Evolutionary conservation across 768 basidiomycete genomes (phyloP), one percentile per base, ranked within the genome.

Genomic region (Mycena crocata): DNA sequence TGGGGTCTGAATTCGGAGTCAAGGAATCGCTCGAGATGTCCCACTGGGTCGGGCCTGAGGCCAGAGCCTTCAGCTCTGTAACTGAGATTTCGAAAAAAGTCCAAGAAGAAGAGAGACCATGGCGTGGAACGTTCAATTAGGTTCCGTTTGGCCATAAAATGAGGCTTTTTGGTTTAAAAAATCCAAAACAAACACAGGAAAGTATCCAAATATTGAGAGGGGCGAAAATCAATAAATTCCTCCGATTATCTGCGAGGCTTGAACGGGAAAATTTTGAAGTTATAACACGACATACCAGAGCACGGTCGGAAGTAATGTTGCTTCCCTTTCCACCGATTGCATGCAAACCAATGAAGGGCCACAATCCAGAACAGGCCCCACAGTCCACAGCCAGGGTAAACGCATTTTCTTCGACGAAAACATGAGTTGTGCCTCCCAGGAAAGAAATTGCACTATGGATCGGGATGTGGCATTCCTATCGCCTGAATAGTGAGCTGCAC

Each of bases 271-370:
- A 3, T 19, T 45, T 3, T n/a, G 9, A 44, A 19, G 23, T n/a
- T n/a, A 57, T 15, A 40, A 44, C 17, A 8, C 28, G 44, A 52
- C 57, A 13, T 2, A 52, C 44, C 23, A n/a, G 15, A 8, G 55
- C 64, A 5, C 54, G 44, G 40, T 80, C 10, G 7, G 61, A 32
- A 31, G 67, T 56, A 30, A 72, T 57, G 7, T 32, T 55, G 39
- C 39, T 32, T 35, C 61, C 61, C 23, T 37, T 35, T 7, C 85
- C 85, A 0, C 85, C 86, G 1, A 69, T 75, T 28, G 78, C 75
- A 14, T 69, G 64, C 61, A 87, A 75, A 5, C 59, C 73, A 9
- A 79, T 70, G 81, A 83, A 86, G 63, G 83, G 69, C 85, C 86
- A 86, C 0, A 37, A 67, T 77, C 83, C 83, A 6, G 62, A 71